phyloP scores from a whole-genome alignment of 257 asterid species.

The Solanum ossicruentum region DNA sequence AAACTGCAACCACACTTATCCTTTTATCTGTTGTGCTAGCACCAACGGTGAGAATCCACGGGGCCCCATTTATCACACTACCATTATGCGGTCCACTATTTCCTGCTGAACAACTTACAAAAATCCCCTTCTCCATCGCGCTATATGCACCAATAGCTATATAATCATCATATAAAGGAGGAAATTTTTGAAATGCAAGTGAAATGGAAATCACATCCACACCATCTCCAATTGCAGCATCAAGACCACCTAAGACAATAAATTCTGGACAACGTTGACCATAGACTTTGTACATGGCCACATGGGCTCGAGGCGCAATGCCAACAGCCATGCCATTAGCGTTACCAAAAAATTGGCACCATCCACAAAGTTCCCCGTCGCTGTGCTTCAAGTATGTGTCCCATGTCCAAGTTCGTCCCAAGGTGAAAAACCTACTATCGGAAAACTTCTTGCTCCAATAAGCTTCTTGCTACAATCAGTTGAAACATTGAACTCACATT shows the following conservation, averaged over 20 bases:
- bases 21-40: neutral
- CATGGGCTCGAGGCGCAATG: neutral
- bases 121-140: neutral
- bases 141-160: neutral
- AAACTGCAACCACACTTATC: neutral
- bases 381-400: neutral
- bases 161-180: neutral
- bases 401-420: neutral
- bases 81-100: neutral
- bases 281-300: neutral
- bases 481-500: neutral
- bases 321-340: slow-evolving; percentile 1
- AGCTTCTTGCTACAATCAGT: neutral
- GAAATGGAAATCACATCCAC: neutral
- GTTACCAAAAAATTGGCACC: neutral
- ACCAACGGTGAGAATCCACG: slow-evolving; percentile 3
- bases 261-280: neutral
- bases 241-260: neutral
- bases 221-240: slow-evolving; percentile 1
- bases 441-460: neutral
- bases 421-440: neutral
- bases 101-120: neutral
- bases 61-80: neutral
- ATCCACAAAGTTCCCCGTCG: neutral
- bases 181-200: too few relatives aligned